A percentile compares a stretch with the other conserved stretches of the same genome.
phyloP scores from a whole-genome alignment of 768 basidiomycete species.

The Tubosaeta brunneosetosa region DNA sequence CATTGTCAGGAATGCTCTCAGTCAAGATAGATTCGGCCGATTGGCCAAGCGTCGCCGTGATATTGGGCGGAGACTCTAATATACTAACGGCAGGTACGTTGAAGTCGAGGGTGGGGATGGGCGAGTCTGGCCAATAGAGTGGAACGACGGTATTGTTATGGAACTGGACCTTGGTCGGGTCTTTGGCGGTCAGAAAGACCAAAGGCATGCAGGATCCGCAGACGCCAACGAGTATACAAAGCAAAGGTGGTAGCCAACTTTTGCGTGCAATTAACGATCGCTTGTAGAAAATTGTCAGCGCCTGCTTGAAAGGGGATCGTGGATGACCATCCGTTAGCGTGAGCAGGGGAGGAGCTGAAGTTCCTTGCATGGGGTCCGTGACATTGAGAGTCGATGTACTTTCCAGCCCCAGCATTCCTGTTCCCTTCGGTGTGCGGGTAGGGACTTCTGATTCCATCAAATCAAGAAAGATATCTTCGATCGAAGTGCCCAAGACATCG shows the following conservation, averaged over 20 bases:
- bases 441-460: slow-evolving; percentile 48
- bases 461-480: slow-evolving; percentile 78
- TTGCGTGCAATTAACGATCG: slow-evolving; percentile 57
- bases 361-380: slow-evolving; percentile 2
- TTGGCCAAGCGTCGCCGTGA: slow-evolving; percentile 44
- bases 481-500: slow-evolving; percentile 66
- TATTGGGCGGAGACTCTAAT: slow-evolving; percentile 51
- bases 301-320: slow-evolving; percentile 57
- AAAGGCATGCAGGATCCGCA: slow-evolving; percentile 62
- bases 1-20: slow-evolving; percentile 47
- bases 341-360: slow-evolving; percentile 6
- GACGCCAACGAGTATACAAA: slow-evolving; percentile 51
- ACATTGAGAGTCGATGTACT: background rate
- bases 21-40: slow-evolving; percentile 34
- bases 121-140: slow-evolving; percentile 53
- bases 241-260: slow-evolving; percentile 62
- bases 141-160: slow-evolving; percentile 36
- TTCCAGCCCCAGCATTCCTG: slow-evolving; percentile 8
- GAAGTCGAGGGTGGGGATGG: slow-evolving; percentile 25
- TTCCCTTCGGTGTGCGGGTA: slow-evolving; percentile 6
- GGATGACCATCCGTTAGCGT: slow-evolving; percentile 44
- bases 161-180: slow-evolving; percentile 41
- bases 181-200: slow-evolving; percentile 50
- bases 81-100: slow-evolving; percentile 33
- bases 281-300: slow-evolving; percentile 71